A percentile compares a stretch with the other conserved stretches of the same genome.
Evolutionary conservation across 768 basidiomycete genomes (phyloP).

Genomic region (Boletus patriciae): DNA sequence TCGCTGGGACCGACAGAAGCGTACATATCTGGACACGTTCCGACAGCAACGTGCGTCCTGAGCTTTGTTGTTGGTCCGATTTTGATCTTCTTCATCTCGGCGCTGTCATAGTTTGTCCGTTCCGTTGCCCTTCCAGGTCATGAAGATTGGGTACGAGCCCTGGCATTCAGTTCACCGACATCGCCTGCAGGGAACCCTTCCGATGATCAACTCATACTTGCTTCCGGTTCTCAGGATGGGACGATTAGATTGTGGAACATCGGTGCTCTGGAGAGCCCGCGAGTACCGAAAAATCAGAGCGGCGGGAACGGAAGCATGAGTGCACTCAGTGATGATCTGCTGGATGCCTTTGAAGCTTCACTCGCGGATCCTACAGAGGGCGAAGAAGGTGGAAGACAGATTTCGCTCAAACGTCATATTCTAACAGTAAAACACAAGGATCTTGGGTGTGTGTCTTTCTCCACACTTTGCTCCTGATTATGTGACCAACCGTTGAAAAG

Average conservation of each 20-base stretch:
- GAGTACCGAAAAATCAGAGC: conserved; percentile 10
- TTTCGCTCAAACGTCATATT: conserved; percentile 86
- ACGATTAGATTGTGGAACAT: conserved; percentile 94
- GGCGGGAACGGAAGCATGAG: conserved; percentile 21
- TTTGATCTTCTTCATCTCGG: neutral
- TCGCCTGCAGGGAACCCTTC: conserved; percentile 14
- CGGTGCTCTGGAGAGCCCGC: conserved; percentile 40
- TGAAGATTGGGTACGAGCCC: conserved; percentile 91
- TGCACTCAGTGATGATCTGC: conserved; percentile 63
- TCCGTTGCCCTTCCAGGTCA: conserved; percentile 74
- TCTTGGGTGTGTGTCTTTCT: conserved; percentile 15
- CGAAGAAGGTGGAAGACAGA: conserved; percentile 80
- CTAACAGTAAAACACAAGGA: conserved; percentile 57
- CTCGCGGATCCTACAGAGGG: conserved; percentile 67
- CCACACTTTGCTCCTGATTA: conserved; percentile 25
- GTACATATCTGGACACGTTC: conserved; percentile 78
- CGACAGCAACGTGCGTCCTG: conserved; percentile 48
- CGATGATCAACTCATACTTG: conserved; percentile 61
- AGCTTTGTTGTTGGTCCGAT: conserved; percentile 3
- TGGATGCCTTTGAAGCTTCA: conserved; percentile 87
- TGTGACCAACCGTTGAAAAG: conserved; percentile 30
- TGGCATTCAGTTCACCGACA: conserved; percentile 57
- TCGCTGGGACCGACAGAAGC: conserved; percentile 77
- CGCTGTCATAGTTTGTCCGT: conserved; percentile 50
- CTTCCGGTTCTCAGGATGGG: conserved; percentile 94